phyloP scores from a whole-genome alignment of 495 filamentous ascomycete species.

The Trichoderma erinaceum region DNA sequence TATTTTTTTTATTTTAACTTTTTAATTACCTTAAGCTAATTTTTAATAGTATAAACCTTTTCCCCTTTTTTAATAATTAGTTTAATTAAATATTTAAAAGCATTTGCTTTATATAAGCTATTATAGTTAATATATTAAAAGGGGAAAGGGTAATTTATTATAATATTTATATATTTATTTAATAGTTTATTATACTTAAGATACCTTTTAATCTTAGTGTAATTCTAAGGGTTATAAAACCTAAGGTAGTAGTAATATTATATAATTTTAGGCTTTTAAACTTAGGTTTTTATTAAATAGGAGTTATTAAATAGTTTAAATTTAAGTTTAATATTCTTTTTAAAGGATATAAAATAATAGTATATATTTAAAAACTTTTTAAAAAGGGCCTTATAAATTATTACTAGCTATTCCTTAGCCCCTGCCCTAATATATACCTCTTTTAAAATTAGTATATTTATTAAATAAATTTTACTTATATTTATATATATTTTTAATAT shows the following conservation, averaged over 20 bases:
- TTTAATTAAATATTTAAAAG: neutral
- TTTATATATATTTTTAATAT: slow-evolving; percentile 3
- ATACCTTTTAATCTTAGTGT: neutral
- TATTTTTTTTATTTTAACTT: neutral
- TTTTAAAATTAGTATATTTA: neutral
- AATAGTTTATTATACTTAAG: neutral
- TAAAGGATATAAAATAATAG: neutral
- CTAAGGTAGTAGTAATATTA: neutral
- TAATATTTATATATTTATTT: neutral
- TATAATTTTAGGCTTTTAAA: neutral
- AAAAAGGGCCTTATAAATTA: neutral
- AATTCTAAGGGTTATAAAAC: neutral
- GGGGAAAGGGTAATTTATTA: neutral
- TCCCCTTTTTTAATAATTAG: neutral
- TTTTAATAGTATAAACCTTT: neutral
- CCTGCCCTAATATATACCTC: neutral
- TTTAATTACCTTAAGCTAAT: neutral
- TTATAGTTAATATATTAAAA: neutral
- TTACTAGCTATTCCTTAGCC: neutral
- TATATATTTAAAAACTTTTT: neutral
- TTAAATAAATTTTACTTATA: neutral
- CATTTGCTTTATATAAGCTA: neutral
- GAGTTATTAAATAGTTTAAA: neutral
- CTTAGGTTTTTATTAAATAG: neutral
- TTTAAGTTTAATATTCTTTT: neutral